Evolutionary conservation across 768 basidiomycete species (phyloP), one percentile per base, ranked within the genome.

Genomic region (Tulasnella sp.): DNA sequence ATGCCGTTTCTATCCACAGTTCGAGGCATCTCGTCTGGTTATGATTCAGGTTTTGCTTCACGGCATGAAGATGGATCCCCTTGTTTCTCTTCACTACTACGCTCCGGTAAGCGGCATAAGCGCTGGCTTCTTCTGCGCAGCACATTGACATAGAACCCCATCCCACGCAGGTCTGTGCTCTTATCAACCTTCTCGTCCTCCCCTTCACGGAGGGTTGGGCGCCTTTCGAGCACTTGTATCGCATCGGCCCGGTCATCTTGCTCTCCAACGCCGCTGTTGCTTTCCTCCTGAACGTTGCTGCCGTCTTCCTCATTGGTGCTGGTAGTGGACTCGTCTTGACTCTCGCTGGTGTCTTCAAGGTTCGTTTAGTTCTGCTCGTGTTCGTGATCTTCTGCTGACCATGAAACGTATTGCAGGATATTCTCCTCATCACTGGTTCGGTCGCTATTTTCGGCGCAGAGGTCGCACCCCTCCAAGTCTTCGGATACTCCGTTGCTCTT

Each of bases 61-160:
- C 84, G 96, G 96, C 50, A 88, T 98, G 84, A 98, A 98, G 87
- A 98, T 99, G 97, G 96, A 98, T 84, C 97, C 97, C 0, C 90
- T 98, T 8, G 94, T 96, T 31, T 98, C 96, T 8, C 86, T 99
- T 76, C 95, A 99, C 88, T 98, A 97, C 88, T 98, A 96, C 85
- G 96, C 97, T 14, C 96, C 96, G 20, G 95, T 86, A 37, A 14
- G 82, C 77, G 64, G 64, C 64, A 69, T 24, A 69, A 34, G 1
- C 64, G 20, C 72, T 76, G 50, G 80, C 40, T 81, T 73, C 80
- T 46, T 46, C 64, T 41, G 79, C 31, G 41, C 50, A 34, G 46
- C 48, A 74, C 79, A 69, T 37, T 69, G 64, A 69, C 34, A 69
- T 24, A 14, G 14, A 69, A 69, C 34, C 31, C 34, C 3, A 34